A percentile compares a stretch with the other conserved stretches of the same genome.
Conservation (phyloP, 1,284 basidiomycete genomes). For the Cryptococcus amylolentus region DNA sequence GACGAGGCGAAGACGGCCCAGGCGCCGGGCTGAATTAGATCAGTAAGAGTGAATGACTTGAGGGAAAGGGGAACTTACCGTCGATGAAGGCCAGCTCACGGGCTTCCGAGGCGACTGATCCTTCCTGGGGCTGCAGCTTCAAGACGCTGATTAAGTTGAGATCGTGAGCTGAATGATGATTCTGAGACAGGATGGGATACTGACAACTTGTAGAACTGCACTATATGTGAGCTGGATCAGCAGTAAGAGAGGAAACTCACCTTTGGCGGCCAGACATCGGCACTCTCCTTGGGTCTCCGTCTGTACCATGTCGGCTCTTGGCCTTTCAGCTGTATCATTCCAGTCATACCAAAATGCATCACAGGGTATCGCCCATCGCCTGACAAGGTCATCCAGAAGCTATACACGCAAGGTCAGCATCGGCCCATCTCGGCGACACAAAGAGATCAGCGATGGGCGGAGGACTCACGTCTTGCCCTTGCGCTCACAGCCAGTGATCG, state of each 20-base stretch:
- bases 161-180: not conserved
- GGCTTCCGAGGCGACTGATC: constrained; percentile 27
- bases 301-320: constrained; percentile 63
- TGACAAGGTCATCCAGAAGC: constrained; percentile 68
- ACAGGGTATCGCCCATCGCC: constrained; percentile 65
- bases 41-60: not conserved
- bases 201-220: constrained; percentile 41
- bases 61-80: constrained; percentile 17
- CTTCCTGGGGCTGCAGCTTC: constrained; percentile 35
- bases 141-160: constrained; percentile 48
- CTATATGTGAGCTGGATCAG: constrained; percentile 1
- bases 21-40: constrained; percentile 58
- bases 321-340: constrained; percentile 67
- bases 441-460: not conserved
- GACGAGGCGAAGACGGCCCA: constrained; percentile 68
- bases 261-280: constrained; percentile 74
- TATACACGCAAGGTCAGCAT: constrained; percentile 8
- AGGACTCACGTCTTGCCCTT: constrained; percentile 64
- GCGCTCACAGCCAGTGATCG: constrained; percentile 60
- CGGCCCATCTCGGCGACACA: not conserved
- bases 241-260: constrained; percentile 44
- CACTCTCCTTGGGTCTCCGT: constrained; percentile 55
- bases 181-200: constrained; percentile 7
- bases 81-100: constrained; percentile 46
- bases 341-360: constrained; percentile 80